A percentile compares a stretch with the other conserved stretches of the same genome.
phyloP scores from a whole-genome alignment of 257 asterid genomes.

The Salvia miltiorrhiza region DNA sequence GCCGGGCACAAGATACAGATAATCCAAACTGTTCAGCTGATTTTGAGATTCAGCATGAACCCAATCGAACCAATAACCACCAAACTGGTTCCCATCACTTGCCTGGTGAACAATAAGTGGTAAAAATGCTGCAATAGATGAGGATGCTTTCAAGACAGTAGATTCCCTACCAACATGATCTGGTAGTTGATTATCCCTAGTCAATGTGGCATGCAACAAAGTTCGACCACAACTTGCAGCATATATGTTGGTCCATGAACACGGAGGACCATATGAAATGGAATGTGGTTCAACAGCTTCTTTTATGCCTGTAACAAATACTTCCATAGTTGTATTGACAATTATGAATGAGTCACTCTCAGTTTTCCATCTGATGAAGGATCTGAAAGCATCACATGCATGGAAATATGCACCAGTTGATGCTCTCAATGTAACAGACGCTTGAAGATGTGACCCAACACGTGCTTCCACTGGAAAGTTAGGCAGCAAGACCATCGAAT shows the following conservation, averaged over 20 bases:
- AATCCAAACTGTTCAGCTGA: conserved; percentile 49
- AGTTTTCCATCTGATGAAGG: conserved; percentile 66
- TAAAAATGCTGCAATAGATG: conserved; percentile 57
- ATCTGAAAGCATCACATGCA: conserved; percentile 79
- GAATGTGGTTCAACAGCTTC: conserved; percentile 31
- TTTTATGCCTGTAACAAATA: conserved; percentile 33
- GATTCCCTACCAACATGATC: conserved; percentile 51
- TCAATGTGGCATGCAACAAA: conserved; percentile 60
- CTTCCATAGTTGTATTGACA: conserved; percentile 48
- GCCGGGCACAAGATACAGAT: conserved; percentile 69
- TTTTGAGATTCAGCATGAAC: conserved; percentile 42
- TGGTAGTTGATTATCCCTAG: conserved; percentile 51
- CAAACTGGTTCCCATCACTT: conserved; percentile 86
- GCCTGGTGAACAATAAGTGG: conserved; percentile 77
- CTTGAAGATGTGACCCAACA: conserved; percentile 76
- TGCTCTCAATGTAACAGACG: conserved; percentile 61
- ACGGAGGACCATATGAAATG: conserved; percentile 54
- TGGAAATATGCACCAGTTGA: conserved; percentile 58
- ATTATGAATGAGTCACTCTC: conserved; percentile 59
- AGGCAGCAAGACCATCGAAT: conserved; percentile 60
- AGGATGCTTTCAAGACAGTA: conserved; percentile 55
- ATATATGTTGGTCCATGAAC: conserved; percentile 68
- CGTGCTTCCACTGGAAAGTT: conserved; percentile 74
- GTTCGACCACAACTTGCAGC: conserved; percentile 69
- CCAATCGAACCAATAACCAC: conserved; percentile 79